These are phyloP conservation scores for Penicillium longicatenatum DNA, from an alignment of 495 filamentous ascomycete species.

Conservation along the genomic window DNA sequence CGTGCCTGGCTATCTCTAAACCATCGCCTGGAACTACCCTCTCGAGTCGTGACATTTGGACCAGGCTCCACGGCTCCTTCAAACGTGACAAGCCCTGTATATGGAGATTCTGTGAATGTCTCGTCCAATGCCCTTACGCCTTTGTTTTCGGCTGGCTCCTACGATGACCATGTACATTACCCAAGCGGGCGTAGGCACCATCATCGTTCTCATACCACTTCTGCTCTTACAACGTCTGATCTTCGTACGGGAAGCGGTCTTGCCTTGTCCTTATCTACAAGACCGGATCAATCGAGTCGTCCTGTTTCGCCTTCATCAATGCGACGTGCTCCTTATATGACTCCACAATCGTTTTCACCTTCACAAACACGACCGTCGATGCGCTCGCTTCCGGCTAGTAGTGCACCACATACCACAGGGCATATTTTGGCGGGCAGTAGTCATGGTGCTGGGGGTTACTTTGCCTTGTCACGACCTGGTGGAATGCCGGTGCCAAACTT, in stretches of 20 bases:
- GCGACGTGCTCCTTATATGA: conserved; percentile 25
- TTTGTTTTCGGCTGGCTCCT: neutral
- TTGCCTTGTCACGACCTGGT: conserved; percentile 23
- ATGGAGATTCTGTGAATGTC: conserved; percentile 1
- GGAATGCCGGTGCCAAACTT: conserved; percentile 8
- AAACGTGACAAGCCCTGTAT: conserved; percentile 11
- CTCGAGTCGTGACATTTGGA: conserved; percentile 32
- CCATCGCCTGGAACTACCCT: conserved; percentile 68
- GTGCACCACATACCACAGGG: neutral
- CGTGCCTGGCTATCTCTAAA: conserved; percentile 74
- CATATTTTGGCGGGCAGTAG: conserved; percentile 3
- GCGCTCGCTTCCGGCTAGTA: conserved; percentile 9
- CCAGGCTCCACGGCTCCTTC: conserved; percentile 6
- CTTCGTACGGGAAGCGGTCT: conserved; percentile 14
- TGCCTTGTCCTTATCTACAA: conserved; percentile 22
- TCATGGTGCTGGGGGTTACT: conserved; percentile 29
- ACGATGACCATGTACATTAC: conserved; percentile 4
- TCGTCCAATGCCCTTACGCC: conserved; percentile 10
- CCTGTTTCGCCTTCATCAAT: conserved; percentile 17
- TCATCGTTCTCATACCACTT: conserved; percentile 41
- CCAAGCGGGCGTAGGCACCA: conserved; percentile 26
- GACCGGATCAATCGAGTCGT: conserved; percentile 19
- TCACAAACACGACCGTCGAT: conserved; percentile 9
- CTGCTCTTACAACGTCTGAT: conserved; percentile 24
- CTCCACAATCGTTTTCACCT: conserved; percentile 23